Evolutionary conservation across 352 stramenopile genomes (phyloP).

Genomic region (Phytophthora agathidicida): DNA sequence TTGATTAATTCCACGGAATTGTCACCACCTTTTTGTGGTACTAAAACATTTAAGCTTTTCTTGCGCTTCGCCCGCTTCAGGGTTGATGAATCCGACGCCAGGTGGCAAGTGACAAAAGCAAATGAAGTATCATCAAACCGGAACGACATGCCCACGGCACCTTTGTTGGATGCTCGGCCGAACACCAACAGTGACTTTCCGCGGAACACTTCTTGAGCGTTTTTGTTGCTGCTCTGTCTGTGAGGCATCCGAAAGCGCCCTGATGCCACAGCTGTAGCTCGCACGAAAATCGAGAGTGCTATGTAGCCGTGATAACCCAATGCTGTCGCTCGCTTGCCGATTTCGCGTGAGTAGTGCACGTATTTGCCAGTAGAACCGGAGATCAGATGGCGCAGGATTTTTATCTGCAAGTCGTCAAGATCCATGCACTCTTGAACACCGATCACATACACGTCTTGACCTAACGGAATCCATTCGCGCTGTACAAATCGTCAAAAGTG

Average conservation of each 20-base stretch:
- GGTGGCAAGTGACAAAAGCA: slow-evolving; percentile 88
- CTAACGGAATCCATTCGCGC: slow-evolving; percentile 81
- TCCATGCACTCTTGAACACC: slow-evolving; percentile 93
- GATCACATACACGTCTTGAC: slow-evolving; percentile 90
- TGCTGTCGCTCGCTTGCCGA: slow-evolving; percentile 78
- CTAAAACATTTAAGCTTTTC: slow-evolving; percentile 28
- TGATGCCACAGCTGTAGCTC: slow-evolving; percentile 60
- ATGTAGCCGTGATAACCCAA: slow-evolving; percentile 91
- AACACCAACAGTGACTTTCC: slow-evolving; percentile 84
- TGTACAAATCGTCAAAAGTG: slow-evolving; percentile 13
- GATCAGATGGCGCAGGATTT: slow-evolving; percentile 69
- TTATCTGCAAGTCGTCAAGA: slow-evolving; percentile 68
- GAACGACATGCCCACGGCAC: slow-evolving; percentile 88
- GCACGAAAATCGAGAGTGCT: slow-evolving; percentile 83
- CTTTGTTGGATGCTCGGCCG: slow-evolving; percentile 89
- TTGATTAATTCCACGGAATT: slow-evolving; percentile 13
- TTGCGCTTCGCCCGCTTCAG: slow-evolving; percentile 46
- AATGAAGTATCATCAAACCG: slow-evolving; percentile 89
- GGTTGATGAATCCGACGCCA: slow-evolving; percentile 82
- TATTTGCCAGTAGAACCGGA: slow-evolving; percentile 63
- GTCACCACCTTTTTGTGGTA: slow-evolving; percentile 23
- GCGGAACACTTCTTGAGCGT: slow-evolving; percentile 72
- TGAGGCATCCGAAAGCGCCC: slow-evolving; percentile 76
- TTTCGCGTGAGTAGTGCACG: slow-evolving; percentile 79
- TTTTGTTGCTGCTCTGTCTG: slow-evolving; percentile 57